Evolutionary conservation across 2,329 filamentous ascomycete genomes (phyloP).

Genomic region (Tympanopsis confertula): DNA sequence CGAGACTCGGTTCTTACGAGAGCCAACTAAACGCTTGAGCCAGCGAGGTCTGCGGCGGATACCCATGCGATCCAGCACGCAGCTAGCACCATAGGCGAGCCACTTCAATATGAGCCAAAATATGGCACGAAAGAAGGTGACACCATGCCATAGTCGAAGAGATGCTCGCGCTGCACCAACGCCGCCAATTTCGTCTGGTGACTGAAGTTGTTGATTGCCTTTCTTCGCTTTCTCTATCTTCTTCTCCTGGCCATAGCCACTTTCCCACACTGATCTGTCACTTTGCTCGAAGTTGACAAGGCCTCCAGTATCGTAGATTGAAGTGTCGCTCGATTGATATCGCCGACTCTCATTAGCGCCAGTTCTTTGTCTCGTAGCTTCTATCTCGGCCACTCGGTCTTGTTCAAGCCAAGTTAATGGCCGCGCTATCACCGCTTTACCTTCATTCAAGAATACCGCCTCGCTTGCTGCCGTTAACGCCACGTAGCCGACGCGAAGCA

Average conservation of each 20-base stretch:
- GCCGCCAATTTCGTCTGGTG: constrained; percentile 13
- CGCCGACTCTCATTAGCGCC: constrained; percentile 31
- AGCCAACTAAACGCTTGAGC: constrained; percentile 39
- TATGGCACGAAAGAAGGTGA: constrained; percentile 68
- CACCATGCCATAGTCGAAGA: constrained; percentile 40
- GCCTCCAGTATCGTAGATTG: constrained; percentile 35
- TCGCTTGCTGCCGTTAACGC: constrained; percentile 88
- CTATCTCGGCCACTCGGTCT: constrained; percentile 68
- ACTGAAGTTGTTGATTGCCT: constrained; percentile 19
- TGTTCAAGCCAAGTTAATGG: constrained; percentile 85
- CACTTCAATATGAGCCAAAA: constrained; percentile 51
- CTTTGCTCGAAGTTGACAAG: constrained; percentile 18
- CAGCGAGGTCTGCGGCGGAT: constrained; percentile 52
- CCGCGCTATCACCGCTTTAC: constrained; percentile 61
- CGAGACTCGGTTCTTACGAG: constrained; percentile 19
- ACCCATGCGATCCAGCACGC: constrained; percentile 43
- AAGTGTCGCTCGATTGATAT: constrained; percentile 39
- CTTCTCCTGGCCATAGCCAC: constrained; percentile 29
- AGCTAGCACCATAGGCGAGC: constrained; percentile 39
- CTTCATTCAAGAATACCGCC: constrained; percentile 90
- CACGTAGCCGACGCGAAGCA: constrained; percentile 76
- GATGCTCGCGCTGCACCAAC: constrained; percentile 4
- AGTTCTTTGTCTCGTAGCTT: constrained; percentile 42
- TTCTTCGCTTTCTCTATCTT: constrained; percentile 23
- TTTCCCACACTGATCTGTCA: constrained; percentile 23